Conservation (phyloP, 805 yeast species). For the Wickerhamiella occidentalis region DNA sequence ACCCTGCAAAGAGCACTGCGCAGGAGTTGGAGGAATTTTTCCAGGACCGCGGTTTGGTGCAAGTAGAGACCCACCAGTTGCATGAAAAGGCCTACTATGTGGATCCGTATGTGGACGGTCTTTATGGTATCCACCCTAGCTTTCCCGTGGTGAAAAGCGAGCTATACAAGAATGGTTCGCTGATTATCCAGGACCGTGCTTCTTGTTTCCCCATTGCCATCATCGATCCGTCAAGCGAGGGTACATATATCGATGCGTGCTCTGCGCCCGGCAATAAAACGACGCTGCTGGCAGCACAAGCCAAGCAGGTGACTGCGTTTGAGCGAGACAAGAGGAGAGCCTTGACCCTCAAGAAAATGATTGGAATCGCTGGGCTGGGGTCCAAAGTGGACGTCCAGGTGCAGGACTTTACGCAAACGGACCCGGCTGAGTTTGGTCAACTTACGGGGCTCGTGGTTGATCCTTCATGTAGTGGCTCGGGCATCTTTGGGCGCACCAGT, state of each 20-base stretch:
- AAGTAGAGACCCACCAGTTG: slow-evolving; percentile 36
- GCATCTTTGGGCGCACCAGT: slow-evolving; percentile 69
- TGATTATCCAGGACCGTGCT: slow-evolving; percentile 91
- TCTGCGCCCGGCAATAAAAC: slow-evolving; percentile 99
- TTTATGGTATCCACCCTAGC: slow-evolving; percentile 72
- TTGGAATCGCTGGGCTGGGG: slow-evolving; percentile 58
- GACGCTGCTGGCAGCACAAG: slow-evolving; percentile 69
- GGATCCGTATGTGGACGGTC: slow-evolving; percentile 61
- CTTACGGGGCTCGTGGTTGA: slow-evolving; percentile 81
- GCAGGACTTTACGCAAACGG: slow-evolving; percentile 50
- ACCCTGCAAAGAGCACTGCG: slow-evolving; percentile 42
- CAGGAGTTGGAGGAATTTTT: slow-evolving; percentile 28
- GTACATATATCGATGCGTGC: slow-evolving; percentile 75
- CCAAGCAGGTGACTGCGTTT: slow-evolving; percentile 50
- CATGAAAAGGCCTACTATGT: slow-evolving; percentile 32
- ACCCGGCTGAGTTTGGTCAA: slow-evolving; percentile 43
- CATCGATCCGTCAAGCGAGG: slow-evolving; percentile 49
- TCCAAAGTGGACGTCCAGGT: slow-evolving; percentile 34
- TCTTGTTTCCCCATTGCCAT: slow-evolving; percentile 93
- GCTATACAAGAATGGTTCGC: slow-evolving; percentile 59
- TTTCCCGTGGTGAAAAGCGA: slow-evolving; percentile 57
- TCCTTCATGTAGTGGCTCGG: slow-evolving; percentile 97
- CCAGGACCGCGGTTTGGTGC: slow-evolving; percentile 33
- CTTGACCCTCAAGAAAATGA: slow-evolving; percentile 60
- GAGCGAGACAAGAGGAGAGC: slow-evolving; percentile 74